Conservation (phyloP, 2,329 filamentous ascomycete species). For the Harringtonia lauricola region DNA sequence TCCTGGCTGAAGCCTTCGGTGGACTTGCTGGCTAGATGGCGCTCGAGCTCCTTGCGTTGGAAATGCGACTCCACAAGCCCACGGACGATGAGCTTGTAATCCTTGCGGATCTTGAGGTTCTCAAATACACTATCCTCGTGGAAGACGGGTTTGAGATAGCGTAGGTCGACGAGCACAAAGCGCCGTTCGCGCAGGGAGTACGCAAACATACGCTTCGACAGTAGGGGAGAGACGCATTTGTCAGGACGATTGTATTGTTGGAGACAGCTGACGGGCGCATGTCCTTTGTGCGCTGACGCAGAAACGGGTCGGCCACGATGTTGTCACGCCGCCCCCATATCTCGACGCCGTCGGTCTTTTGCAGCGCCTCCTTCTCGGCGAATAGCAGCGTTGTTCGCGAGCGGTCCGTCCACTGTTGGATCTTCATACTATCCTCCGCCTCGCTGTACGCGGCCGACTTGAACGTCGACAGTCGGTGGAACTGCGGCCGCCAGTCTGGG, state of each 20-base stretch:
- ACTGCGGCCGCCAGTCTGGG: background rate
- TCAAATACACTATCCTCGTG: conserved; percentile 9
- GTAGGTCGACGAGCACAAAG: conserved; percentile 12
- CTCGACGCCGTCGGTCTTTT: too few relatives aligned
- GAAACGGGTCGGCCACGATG: too few relatives aligned
- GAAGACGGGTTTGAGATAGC: conserved; percentile 1
- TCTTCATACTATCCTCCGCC: background rate
- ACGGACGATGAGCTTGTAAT: conserved; percentile 14
- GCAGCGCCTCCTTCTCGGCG: too few relatives aligned
- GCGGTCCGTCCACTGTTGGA: too few relatives aligned
- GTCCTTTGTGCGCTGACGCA: background rate
- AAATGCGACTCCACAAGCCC: conserved; percentile 5
- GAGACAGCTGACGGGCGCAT: background rate
- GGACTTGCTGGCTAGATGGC: too few relatives aligned
- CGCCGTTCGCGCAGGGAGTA: conserved; percentile 15
- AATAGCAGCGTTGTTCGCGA: too few relatives aligned
- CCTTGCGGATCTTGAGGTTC: conserved; percentile 12
- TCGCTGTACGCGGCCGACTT: background rate
- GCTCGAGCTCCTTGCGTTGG: background rate
- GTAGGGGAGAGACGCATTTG: conserved; percentile 9
- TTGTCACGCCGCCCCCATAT: too few relatives aligned
- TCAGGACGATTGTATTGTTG: conserved; percentile 3
- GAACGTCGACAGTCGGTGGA: conserved; percentile 5
- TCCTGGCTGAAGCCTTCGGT: conserved; percentile 7
- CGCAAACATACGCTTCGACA: conserved; percentile 12